Conservation (phyloP, 371 early-diverging fungal species). For the Rhizopus arrhizus region DNA sequence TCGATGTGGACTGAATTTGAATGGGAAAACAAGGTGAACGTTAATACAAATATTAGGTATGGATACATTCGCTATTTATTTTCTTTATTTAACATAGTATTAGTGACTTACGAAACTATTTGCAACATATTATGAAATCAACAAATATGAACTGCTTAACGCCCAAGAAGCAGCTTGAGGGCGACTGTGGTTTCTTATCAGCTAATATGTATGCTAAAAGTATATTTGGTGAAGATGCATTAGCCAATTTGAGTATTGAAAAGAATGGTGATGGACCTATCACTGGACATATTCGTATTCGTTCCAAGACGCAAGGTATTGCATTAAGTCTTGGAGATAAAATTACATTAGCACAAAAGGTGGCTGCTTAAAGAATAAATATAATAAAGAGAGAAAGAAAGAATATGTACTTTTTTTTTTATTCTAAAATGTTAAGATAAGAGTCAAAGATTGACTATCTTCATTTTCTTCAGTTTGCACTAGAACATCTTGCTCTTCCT, state of each 20-base stretch:
- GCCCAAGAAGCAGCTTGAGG: constrained; percentile 87
- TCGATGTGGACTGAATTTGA: constrained; percentile 98
- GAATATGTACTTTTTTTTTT: not conserved
- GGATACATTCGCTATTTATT: constrained; percentile 19
- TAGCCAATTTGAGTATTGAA: constrained; percentile 95
- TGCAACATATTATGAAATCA: constrained; percentile 88
- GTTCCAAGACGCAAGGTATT: constrained; percentile 97
- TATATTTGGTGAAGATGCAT: constrained; percentile 97
- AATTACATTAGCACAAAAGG: constrained; percentile 64
- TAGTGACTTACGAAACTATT: constrained; percentile 80
- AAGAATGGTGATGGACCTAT: constrained; percentile 76
- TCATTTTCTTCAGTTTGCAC: constrained; percentile 49
- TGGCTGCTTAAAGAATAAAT: constrained; percentile 29
- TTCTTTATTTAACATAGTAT: not conserved
- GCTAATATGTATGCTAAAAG: constrained; percentile 95
- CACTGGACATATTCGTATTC: constrained; percentile 94
- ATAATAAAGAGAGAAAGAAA: constrained; percentile 8
- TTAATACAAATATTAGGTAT: constrained; percentile 86
- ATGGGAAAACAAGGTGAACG: constrained; percentile 99
- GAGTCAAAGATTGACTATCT: constrained; percentile 12
- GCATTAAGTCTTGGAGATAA: constrained; percentile 89
- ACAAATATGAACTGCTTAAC: constrained; percentile 97
- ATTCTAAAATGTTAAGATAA: constrained; percentile 16
- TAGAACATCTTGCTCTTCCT: constrained; percentile 56
- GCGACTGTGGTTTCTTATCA: constrained; percentile 94